These are phyloP conservation scores for Pichia sp. DNA, from an alignment of 1,139 yeast species.

Conservation along the genomic window DNA sequence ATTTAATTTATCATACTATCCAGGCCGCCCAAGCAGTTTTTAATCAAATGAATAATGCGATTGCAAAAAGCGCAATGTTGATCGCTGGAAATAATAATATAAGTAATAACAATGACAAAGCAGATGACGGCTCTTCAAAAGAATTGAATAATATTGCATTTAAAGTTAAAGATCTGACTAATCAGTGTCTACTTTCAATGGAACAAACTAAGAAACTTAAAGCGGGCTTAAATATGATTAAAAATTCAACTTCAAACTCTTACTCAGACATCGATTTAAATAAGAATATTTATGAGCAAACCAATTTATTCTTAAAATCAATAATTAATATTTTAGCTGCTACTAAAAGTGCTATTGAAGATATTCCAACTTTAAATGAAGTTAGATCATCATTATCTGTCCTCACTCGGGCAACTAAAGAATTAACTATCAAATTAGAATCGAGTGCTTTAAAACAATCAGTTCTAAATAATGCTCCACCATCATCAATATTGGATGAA, in stretches of 20 bases:
- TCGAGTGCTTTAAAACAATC: slow-evolving; percentile 44
- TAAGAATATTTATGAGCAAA: slow-evolving; percentile 76
- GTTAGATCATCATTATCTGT: slow-evolving; percentile 75
- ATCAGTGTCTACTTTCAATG: slow-evolving; percentile 73
- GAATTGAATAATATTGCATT: slow-evolving; percentile 35
- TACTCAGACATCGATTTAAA: slow-evolving; percentile 51
- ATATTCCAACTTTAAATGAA: slow-evolving; percentile 72
- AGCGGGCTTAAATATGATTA: slow-evolving; percentile 42
- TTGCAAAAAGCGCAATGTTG: slow-evolving; percentile 64
- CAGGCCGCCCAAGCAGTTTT: slow-evolving; percentile 75
- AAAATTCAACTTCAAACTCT: slow-evolving; percentile 34
- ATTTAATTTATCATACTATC: slow-evolving; percentile 68
- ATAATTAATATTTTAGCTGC: slow-evolving; percentile 78
- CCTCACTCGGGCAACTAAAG: slow-evolving; percentile 83
- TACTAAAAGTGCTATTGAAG: slow-evolving; percentile 76
- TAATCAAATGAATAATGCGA: slow-evolving; percentile 69
- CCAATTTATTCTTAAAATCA: slow-evolving; percentile 74
- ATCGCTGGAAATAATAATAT: slow-evolving; percentile 31
- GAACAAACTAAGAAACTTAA: slow-evolving; percentile 70
- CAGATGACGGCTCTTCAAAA: neutral
- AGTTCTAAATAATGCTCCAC: slow-evolving; percentile 18
- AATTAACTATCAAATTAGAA: slow-evolving; percentile 77
- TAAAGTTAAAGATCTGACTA: slow-evolving; percentile 72
- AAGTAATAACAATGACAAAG: slow-evolving; percentile 1
- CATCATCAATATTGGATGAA: slow-evolving; percentile 18